Base-by-base conservation (phyloP, 768 basidiomycete species). In the Austroboletus festivus region DNA sequence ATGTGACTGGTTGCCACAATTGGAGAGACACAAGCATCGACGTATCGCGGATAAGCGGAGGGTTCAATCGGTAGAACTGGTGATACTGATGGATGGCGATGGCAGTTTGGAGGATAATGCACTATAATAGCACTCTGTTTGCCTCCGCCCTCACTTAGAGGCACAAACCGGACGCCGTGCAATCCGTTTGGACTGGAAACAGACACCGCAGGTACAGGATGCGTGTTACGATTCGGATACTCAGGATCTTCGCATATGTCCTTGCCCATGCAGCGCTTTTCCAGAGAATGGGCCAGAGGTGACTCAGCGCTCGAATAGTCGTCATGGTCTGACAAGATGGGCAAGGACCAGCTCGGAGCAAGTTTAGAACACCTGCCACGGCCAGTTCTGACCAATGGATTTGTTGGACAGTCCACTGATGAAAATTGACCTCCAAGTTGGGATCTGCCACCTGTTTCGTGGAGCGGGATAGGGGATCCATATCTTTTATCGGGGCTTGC, bases 11-110 rank as follows among this genome's bases (percentile, higher is more conserved):
- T 39, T 23, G 43, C 9, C 44, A 57, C 44, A 15, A 61, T 65
- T 1, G 64, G 64, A 24, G 64, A 65, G 41, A 65, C 64, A 37
- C 47, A 52, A 28, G 53, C 56, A 41, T 65, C 64, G n/a, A 51
- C 59, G 20, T 68, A 63, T 54, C 39, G 59, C 31, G 55, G 4
- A 31, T 34, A n/a, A 21, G 34, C 18, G 20, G 41, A 18, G 23
- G 37, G n/a, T 9, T 48, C 28, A 2, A 42, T 34, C 21, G 6
- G 20, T 19, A 42, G 26, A 34, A 19, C 20, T 6, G 46, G 46
- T 5, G n/a, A 24, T 23, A 20, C 15, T 10, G 19, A 3, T 5
- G 26, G 19, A 28, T 22, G 18, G 30, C 16, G 10, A 42, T 43
- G 35, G 28, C 63, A 65, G 7, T 37, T 42, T 10, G 48, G 48